Evolutionary conservation across 805 yeast species (phyloP), one percentile per base, ranked within the genome.

Genomic region (Schwanniomyces vanrijiae): DNA sequence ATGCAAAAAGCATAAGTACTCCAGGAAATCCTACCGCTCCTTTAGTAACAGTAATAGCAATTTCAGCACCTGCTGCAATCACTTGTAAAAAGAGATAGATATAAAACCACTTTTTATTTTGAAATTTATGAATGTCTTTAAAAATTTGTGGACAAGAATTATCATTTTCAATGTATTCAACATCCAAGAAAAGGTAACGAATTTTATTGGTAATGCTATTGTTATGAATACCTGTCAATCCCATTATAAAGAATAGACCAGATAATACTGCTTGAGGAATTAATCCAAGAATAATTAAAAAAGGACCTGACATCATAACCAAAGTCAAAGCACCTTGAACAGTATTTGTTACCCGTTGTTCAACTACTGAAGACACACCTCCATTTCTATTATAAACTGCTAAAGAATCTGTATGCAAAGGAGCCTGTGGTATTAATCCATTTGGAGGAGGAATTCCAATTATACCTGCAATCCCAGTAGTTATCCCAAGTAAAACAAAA

Each of bases 21-120:
- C 90, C 86, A 0, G 99, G 98, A 60, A 94, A 92, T 2, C 96
- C 98, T 26, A 92, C 89, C 0, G 98, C 97, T 0, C 94, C 98
- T 49, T 76, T 82, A 0, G 97, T 89, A 60, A 84, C 80, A 0
- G 96, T 87, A 26, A 92, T 90, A 0, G 83, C 94, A 53, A 90
- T 86, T 61, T 95, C 98, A 0, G 82, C 86, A 1, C 78, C 86
- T 44, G 85, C 85, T 0, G 94, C 94, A 18, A 82, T 54, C 3
- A 86, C 61, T 48, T 88, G 83, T 16, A 89, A 67, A 0, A 61
- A 43, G 0, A 86, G 64, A 56, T 84, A 92, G 1, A 81, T 47
- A 28, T 77, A 63, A 16, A 89, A 69, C 77, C 80, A 78, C 55
- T 75, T 78, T 22, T 64, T 62, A 38, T 53, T 57, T 2, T 67